Evolutionary conservation across 257 asterid species (phyloP).

Genomic region (Handroanthus guayacan): DNA sequence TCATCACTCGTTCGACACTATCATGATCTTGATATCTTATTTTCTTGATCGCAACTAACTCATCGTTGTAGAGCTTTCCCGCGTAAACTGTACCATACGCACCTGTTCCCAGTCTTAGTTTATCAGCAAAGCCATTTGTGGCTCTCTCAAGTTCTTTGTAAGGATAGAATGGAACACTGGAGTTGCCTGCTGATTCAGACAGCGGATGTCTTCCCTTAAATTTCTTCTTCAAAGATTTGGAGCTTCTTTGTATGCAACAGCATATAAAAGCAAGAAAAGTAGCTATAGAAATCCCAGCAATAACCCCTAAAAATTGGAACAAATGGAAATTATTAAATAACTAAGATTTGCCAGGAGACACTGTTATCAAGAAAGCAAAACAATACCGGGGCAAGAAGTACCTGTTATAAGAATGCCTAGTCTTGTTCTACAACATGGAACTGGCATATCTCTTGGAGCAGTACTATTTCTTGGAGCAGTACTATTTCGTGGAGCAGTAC

Average conservation of each 20-base stretch:
- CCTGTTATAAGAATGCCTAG: conserved; percentile 65
- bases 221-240: conserved; percentile 45
- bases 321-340: background rate
- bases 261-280: conserved; percentile 39
- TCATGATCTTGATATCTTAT: conserved; percentile 60
- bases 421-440: conserved; percentile 53
- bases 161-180: conserved; percentile 53
- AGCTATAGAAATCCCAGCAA: conserved; percentile 58
- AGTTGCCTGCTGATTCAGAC: conserved; percentile 67
- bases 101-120: conserved; percentile 71
- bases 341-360: background rate
- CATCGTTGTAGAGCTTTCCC: conserved; percentile 63
- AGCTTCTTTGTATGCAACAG: conserved; percentile 52
- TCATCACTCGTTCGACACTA: conserved; percentile 66
- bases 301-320: conserved; percentile 43
- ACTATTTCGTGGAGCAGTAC: conserved; percentile 35
- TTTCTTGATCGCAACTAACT: conserved; percentile 69
- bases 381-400: conserved; percentile 26
- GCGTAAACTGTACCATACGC: conserved; percentile 85
- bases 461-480: conserved; percentile 38
- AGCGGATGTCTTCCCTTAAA: conserved; percentile 59
- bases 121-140: conserved; percentile 62
- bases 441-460: conserved; percentile 41
- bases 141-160: conserved; percentile 77
- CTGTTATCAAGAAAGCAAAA: conserved; percentile 15